Evolutionary conservation across 78 protist genomes (phyloP), one percentile per base, ranked within the genome.

Genomic region (Anaeramoeba ignava): DNA sequence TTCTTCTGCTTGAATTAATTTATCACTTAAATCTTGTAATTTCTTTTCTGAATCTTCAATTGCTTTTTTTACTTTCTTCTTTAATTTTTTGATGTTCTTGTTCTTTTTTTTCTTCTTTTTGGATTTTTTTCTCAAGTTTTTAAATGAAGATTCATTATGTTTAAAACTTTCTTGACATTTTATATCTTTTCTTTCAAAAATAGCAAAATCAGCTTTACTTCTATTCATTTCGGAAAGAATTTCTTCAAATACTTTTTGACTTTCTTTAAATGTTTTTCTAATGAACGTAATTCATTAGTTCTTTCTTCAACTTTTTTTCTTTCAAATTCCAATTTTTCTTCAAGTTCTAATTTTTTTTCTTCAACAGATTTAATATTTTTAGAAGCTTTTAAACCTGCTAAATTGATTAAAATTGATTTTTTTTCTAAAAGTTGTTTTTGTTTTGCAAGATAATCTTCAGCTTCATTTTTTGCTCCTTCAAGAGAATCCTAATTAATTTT

Each of bases 401-500:
- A 39, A 38, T 39, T 39, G 41, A 80, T 27, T 17, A 8, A 17
- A 27, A 82, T 23, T 27, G 38, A 3, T 17, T 3, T 12, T 42
- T 78, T 36, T 27, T 41, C 41, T 31, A 36, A 27, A 3, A 90
- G 67, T 68, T 90, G 88, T 2, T n/a, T 31, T 81, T 94, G 91
- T 0, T 38, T 40, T 2, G 3, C 27, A 27, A 96, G 0, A 83
- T 41, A 95, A 54, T 38, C 92, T 82, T 88, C 94, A 3, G 99
- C 99, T 79, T 94, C 98, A 3, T 17, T 39, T 90, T 93, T 94
- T 34, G 93, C 86, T 31, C 82, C 95, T 82, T 91, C 85, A 33
- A 34, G 17, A 17, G 8, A 27, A 17, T 54, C 73, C n/a, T n/a
- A n/a, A n/a, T n/a, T n/a, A n/a, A n/a, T n/a, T n/a, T n/a, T n/a